Base-by-base conservation (phyloP, 768 basidiomycete species). In the Boletus tomentosulus region DNA sequence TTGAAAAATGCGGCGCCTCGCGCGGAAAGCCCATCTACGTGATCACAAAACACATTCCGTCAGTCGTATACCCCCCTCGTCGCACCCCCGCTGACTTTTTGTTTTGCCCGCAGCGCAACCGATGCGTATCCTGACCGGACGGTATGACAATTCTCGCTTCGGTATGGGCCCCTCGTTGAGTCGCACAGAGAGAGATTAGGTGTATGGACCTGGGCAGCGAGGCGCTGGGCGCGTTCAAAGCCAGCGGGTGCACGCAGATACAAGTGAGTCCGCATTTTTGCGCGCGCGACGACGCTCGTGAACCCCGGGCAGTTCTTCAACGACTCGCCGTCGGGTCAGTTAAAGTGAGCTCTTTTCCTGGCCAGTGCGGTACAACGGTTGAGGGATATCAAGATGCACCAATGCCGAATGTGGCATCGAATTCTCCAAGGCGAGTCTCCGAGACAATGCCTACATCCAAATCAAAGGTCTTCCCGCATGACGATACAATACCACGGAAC, bases 131-230 rank as follows among this genome's bases (percentile, higher is more conserved):
- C 68, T 35, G 55, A 52, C 44, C 73, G 68, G 56, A 70, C 64
- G 60, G 72, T 73, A 54, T 35, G 31, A 22, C 45, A n/a, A 19
- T 19, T 38, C 16, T 46, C 39, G 35, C 46, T 31, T 46, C 35
- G 34, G 19, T 33, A 49, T 41, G 37, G 50, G 24, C 48, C 54
- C 19, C 30, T 31, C 33, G 44, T 54, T 62, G 51, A 64, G 55
- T 51, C 35, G 54, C 27, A 46, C 58, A 74, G 73, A 68, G 73
- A 59, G 74, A 76, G 60, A 75, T 75, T 44, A 66, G 75, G 49
- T 75, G 74, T 50, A 75, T 76, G 75, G 74, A 75, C 61, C 59
- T 75, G 37, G 74, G 72, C 13, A 64, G 50, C n/a, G 73, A 74
- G 45, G 73, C 73, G 11, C 62, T 74, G 1, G 73, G 73, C 51